Conservation (phyloP, 306 rosid species). For the Gynostemma pentaphyllum region DNA sequence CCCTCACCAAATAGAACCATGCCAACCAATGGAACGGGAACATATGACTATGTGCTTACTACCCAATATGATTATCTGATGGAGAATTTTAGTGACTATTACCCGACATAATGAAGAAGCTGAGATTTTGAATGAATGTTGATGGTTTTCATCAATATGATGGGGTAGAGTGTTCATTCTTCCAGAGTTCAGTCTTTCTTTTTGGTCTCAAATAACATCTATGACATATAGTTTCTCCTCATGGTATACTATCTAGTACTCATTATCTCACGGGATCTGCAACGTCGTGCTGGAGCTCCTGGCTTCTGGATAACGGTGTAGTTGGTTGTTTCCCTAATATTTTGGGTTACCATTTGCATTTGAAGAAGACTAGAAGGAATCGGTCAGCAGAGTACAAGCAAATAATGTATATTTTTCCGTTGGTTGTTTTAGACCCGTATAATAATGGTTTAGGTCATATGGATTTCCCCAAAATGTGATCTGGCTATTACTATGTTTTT, state of each 20-base stretch:
- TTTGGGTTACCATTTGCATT: constrained; percentile 10
- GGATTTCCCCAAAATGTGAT: background rate
- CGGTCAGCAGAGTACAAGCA: background rate
- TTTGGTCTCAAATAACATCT: constrained; percentile 5
- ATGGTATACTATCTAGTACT: constrained; percentile 7
- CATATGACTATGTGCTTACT: constrained; percentile 48
- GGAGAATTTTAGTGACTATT: constrained; percentile 50
- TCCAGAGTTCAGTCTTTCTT: background rate
- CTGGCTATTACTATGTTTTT: background rate
- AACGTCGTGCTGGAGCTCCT: constrained; percentile 3
- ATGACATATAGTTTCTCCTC: background rate
- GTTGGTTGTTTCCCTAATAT: constrained; percentile 12
- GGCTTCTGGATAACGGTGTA: background rate
- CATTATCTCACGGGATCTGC: background rate
- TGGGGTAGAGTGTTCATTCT: constrained; percentile 5
- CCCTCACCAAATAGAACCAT: constrained; percentile 38
- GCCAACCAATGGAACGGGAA: constrained; percentile 46
- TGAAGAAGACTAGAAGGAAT: background rate
- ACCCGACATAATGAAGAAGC: constrained; percentile 32
- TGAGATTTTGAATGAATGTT: constrained; percentile 16
- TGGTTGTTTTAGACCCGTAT: background rate
- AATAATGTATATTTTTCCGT: background rate
- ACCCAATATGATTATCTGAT: constrained; percentile 65
- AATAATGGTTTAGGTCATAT: constrained; percentile 1
- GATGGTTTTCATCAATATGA: background rate